Base-by-base conservation (phyloP, 192 early-diverging fungal genomes). In the Allomyces javanicus region DNA sequence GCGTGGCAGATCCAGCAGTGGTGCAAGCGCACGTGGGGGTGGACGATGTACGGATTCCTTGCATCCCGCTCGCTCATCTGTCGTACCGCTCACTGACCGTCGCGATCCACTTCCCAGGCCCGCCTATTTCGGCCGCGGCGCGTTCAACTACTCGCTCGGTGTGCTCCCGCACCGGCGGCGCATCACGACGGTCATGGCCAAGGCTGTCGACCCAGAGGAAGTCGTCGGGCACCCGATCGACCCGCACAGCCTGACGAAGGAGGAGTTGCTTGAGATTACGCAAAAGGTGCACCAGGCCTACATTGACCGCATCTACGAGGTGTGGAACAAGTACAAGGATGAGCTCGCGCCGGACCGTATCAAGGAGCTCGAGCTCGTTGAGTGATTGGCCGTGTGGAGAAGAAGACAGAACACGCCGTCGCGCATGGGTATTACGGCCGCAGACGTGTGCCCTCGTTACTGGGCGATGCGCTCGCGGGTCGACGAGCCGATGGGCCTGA, bases 41-140 rank as follows among this genome's bases (percentile, higher is more conserved):
- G 83, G 58, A 91, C 89, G 0, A 70, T 89, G 45, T 79, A 87
- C 61, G 68, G 93, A 12, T 88, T 92, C 70, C 82, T 89, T 66
- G 92, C 91, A 12, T 83, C 89, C 14, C 90, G 92, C 45, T 71
- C 92, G 22, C 92, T 93, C 72, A 88, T 87, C 62, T 90, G 0
- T 40, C 33, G 33, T 40, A 9, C 33, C 33, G 33, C 33, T 40
- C 7, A 3, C 33, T 40, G 33, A 40, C 3, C 33, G 7, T 40
- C 7, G 33, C 7, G 33, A 40, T 9, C 33, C 33, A 9, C 7
- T 40, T 40, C 7, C 33, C 7, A 40, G 33, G 33, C 33, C 33
- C 5, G 33, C 33, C 33, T 40, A 40, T 7, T 40, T 40, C 7
- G 33, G 33, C 7, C 33, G 33, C 7, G 33, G 33, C 7, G 50